These are phyloP conservation scores for Cinnamomum chago DNA, from an alignment of 164 flowering plant species.

Conservation along the genomic window DNA sequence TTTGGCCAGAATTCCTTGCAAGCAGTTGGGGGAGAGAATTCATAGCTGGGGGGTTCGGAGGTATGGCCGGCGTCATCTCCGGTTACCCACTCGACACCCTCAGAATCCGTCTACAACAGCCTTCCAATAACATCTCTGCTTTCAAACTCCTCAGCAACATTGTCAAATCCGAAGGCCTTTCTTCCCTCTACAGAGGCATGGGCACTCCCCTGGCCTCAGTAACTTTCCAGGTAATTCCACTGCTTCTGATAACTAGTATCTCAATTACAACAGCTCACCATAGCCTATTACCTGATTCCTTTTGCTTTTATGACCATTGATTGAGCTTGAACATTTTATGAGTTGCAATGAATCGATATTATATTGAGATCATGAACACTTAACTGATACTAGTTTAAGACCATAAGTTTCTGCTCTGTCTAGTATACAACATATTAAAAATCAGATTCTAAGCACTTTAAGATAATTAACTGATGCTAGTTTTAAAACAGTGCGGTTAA, in stretches of 20 bases:
- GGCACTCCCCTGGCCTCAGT: constrained; percentile 82
- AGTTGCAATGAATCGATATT: too few species aligned
- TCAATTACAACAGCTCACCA: background rate
- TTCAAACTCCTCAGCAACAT: constrained; percentile 41
- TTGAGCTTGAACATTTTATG: too few species aligned
- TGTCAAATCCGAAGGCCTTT: constrained; percentile 52
- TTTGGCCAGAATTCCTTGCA: constrained; percentile 91
- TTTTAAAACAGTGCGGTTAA: too few species aligned
- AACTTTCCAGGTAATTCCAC: constrained; percentile 62
- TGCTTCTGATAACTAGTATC: background rate
- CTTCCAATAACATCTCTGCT: constrained; percentile 50
- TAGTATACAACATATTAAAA: too few species aligned
- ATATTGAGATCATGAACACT: too few species aligned
- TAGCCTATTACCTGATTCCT: background rate
- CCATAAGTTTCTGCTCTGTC: too few species aligned
- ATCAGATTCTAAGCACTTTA: too few species aligned
- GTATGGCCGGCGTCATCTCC: constrained; percentile 73
- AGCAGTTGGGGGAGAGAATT: constrained; percentile 85
- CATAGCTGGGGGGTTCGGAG: constrained; percentile 89
- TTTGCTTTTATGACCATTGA: too few species aligned
- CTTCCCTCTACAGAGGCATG: constrained; percentile 82
- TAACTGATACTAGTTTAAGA: too few species aligned
- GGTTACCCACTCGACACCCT: constrained; percentile 89
- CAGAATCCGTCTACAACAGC: constrained; percentile 62
- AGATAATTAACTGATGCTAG: too few species aligned